A percentile compares a stretch with the other conserved stretches of the same genome.
Evolutionary conservation across 345 rosid species (phyloP).

Genomic region (Orychophragmus violaceus): DNA sequence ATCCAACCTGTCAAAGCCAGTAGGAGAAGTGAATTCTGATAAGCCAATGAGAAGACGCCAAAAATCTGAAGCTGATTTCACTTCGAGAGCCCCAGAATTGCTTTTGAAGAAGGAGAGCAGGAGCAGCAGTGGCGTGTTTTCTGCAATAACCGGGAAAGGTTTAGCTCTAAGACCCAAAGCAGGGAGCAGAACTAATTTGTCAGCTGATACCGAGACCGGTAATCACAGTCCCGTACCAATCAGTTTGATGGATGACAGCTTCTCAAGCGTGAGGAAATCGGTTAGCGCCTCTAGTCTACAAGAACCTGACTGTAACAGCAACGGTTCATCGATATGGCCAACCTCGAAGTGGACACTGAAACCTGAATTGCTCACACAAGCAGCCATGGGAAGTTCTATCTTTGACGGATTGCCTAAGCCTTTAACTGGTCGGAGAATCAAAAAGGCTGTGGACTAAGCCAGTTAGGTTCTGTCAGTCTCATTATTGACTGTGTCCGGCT

Average conservation of each 20-base stretch:
- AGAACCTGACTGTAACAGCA: constrained; percentile 39
- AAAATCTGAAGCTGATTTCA: constrained; percentile 52
- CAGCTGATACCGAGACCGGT: constrained; percentile 32
- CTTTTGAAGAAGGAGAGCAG: constrained; percentile 50
- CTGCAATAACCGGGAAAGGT: constrained; percentile 45
- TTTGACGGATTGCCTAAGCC: constrained; percentile 78
- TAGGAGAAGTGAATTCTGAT: constrained; percentile 34
- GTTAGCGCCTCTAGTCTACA: constrained; percentile 71
- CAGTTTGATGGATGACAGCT: constrained; percentile 33
- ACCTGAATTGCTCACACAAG: constrained; percentile 57
- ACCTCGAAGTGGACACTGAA: constrained; percentile 56
- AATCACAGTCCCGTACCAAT: constrained; percentile 20
- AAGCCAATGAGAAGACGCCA: constrained; percentile 52
- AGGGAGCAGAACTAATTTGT: constrained; percentile 31
- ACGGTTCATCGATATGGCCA: constrained; percentile 42
- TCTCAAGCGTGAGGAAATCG: constrained; percentile 55
- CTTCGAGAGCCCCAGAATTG: constrained; percentile 39
- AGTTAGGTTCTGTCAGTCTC: background rate
- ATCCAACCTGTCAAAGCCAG: constrained; percentile 21
- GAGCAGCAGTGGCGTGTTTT: constrained; percentile 31
- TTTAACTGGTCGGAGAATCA: constrained; percentile 53
- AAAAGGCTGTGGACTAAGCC: constrained; percentile 71
- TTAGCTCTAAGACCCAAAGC: constrained; percentile 63
- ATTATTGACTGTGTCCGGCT: background rate
- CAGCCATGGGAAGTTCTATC: constrained; percentile 52